phyloP scores from a whole-genome alignment of 768 basidiomycete genomes.

The Tylopilus cervinicoccineus region DNA sequence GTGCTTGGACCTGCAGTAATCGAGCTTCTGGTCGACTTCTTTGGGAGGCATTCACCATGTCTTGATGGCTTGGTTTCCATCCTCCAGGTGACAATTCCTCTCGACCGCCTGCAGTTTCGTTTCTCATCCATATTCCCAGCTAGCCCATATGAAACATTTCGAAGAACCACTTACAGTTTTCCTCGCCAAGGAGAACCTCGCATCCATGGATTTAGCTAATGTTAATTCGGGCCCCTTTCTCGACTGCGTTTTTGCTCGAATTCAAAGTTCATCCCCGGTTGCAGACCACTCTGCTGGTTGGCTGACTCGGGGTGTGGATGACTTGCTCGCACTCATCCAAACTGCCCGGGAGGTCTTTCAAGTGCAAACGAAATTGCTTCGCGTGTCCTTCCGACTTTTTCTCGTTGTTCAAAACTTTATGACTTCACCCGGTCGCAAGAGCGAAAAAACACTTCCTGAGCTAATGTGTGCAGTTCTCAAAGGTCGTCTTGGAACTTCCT shows the following conservation, averaged over 20 bases:
- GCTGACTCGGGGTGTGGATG: slow-evolving; percentile 25
- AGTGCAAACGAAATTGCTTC: slow-evolving; percentile 31
- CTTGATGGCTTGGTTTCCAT: slow-evolving; percentile 53
- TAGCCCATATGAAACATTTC: slow-evolving; percentile 70
- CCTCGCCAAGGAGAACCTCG: slow-evolving; percentile 9
- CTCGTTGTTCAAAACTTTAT: slow-evolving; percentile 42
- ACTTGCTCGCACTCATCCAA: slow-evolving; percentile 34
- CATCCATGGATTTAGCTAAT: slow-evolving; percentile 12
- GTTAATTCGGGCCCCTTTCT: slow-evolving; percentile 32
- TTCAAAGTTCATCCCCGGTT: slow-evolving; percentile 22
- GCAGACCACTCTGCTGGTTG: slow-evolving; percentile 21
- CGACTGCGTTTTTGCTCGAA: slow-evolving; percentile 35
- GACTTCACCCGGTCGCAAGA: slow-evolving; percentile 40
- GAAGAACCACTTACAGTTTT: slow-evolving; percentile 50
- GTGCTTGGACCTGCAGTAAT: slow-evolving; percentile 57
- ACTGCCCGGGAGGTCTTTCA: slow-evolving; percentile 36
- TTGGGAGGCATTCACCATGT: slow-evolving; percentile 51
- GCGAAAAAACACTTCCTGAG: slow-evolving; percentile 31
- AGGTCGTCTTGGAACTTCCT: slow-evolving; percentile 40
- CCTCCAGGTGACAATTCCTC: slow-evolving; percentile 49
- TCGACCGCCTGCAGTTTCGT: neutral
- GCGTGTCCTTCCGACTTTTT: slow-evolving; percentile 48
- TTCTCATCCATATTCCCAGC: slow-evolving; percentile 32
- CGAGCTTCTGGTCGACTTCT: slow-evolving; percentile 55
- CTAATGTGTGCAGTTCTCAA: slow-evolving; percentile 45